phyloP scores from a whole-genome alignment of 1,139 yeast genomes.

The Scheffersomyces insectosa region DNA sequence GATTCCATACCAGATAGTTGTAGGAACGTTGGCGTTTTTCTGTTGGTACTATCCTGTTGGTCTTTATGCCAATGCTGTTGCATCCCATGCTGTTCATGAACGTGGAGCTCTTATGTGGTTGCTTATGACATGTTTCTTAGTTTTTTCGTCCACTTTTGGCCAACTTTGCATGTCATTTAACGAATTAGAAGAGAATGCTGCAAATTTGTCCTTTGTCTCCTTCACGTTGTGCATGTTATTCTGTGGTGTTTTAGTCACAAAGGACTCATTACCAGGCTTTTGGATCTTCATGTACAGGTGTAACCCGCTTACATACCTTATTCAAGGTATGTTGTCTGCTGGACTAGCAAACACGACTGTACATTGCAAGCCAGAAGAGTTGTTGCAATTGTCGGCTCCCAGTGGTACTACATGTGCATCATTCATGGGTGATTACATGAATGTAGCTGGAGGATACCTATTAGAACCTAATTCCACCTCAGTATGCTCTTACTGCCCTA shows the following conservation, averaged over 20 bases:
- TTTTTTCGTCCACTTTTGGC: slow-evolving; percentile 9
- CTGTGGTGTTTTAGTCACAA: slow-evolving; percentile 11
- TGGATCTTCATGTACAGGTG: slow-evolving; percentile 14
- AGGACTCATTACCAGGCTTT: slow-evolving; percentile 8
- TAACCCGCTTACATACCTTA: slow-evolving; percentile 11
- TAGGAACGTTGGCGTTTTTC: slow-evolving; percentile 33
- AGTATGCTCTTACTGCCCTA: slow-evolving; percentile 11
- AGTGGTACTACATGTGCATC: slow-evolving; percentile 27
- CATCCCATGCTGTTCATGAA: slow-evolving; percentile 4
- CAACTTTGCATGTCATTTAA: slow-evolving; percentile 9
- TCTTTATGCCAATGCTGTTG: slow-evolving; percentile 28
- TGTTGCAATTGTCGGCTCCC: slow-evolving; percentile 43
- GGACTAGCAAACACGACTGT: slow-evolving; percentile 18
- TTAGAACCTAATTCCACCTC: slow-evolving; percentile 8
- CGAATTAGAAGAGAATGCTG: slow-evolving; percentile 11
- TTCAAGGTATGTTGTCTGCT: slow-evolving; percentile 13
- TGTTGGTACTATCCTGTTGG: slow-evolving; percentile 42
- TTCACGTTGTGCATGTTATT: slow-evolving; percentile 11
- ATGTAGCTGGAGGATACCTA: slow-evolving; percentile 13
- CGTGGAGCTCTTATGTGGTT: slow-evolving; percentile 11
- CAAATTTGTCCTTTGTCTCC: slow-evolving; percentile 8
- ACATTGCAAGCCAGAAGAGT: slow-evolving; percentile 47
- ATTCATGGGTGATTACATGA: slow-evolving; percentile 12
- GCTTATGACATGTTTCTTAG: slow-evolving; percentile 5
- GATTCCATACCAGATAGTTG: slow-evolving; percentile 28